Base-by-base conservation (phyloP, 2,329 filamentous ascomycete species). In the Cercospora sp. region DNA sequence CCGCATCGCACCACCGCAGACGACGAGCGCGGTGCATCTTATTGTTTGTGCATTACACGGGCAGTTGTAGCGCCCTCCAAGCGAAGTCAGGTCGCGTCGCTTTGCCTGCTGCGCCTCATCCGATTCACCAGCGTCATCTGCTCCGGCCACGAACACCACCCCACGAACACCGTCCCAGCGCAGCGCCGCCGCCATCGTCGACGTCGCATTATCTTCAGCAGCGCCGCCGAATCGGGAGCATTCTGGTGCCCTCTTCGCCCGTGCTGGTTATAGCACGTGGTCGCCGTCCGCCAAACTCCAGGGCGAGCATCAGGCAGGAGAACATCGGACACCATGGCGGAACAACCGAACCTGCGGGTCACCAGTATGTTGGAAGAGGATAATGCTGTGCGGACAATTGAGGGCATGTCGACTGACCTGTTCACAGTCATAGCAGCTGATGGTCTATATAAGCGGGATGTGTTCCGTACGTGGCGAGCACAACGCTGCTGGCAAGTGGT, bases 401-500 rank as follows among this genome's bases (percentile, higher is more conserved):
- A 64, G 23, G 31, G 36, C 33, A 66, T 26, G 36, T 18, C 30
- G 60, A 69, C 75, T 76, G 66, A 75, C 65, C 64, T 26, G 9
- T 26, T 60, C 75, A 75, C 80, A 98, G 95, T 99, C 84, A 97
- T 99, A 84, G 95, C 95, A 75, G 95, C 95, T 75, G 95, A 99
- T 86, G 95, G 95, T 69, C 86, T 99, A 73, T 98, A 97, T 86
- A 99, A 98, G 86, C 90, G 95, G 82, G 95, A 99, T 92, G 94
- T 99, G 70, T 98, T 99, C 83, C 89, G 95, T 98, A 90, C 76
- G 93, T 89, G 63, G 66, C 63, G 51, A 68, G 67, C 65, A 55
- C 67, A 65, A 36, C 36, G 64, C 45, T 36, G 55, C 18, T 57
- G 16, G 61, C 57, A 33, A 53, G 48, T 28, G 65, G 40, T 48